These are phyloP conservation scores for Physcia stellaris DNA, from an alignment of 495 filamentous ascomycete genomes.

Conservation along the genomic window DNA sequence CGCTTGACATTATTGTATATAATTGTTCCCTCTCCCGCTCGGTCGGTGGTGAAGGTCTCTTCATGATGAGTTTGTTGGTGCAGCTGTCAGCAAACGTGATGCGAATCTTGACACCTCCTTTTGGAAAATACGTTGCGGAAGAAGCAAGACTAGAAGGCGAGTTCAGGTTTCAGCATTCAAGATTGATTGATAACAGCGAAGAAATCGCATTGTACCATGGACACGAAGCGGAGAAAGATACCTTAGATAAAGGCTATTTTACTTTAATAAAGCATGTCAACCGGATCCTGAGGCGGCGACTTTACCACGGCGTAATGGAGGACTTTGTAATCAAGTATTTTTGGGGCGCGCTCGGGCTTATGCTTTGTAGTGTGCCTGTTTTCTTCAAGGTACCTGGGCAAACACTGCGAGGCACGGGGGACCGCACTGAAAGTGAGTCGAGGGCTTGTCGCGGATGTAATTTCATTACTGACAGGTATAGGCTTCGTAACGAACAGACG, in stretches of 20 bases:
- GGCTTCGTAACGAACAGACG: conserved; percentile 87
- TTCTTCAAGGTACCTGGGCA: conserved; percentile 85
- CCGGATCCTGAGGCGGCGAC: conserved; percentile 71
- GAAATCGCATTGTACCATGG: conserved; percentile 88
- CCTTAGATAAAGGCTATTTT: conserved; percentile 94
- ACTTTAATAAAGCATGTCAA: conserved; percentile 98
- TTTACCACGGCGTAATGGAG: conserved; percentile 97
- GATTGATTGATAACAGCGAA: conserved; percentile 88
- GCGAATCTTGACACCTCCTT: conserved; percentile 91
- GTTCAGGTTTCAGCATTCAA: conserved; percentile 87
- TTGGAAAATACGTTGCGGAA: conserved; percentile 95
- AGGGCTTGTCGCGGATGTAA: neutral
- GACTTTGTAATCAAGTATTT: conserved; percentile 99
- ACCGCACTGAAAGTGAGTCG: conserved; percentile 69
- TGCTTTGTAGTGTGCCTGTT: conserved; percentile 91
- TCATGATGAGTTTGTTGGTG: conserved; percentile 87
- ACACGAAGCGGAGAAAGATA: conserved; percentile 94
- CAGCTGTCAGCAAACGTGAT: conserved; percentile 87
- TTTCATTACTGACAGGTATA: conserved; percentile 14
- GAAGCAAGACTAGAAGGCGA: conserved; percentile 91
- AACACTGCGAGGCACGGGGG: conserved; percentile 61
- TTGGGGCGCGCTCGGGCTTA: conserved; percentile 86
- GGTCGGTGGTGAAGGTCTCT: conserved; percentile 85
- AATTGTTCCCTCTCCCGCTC: conserved; percentile 84
- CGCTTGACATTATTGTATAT: conserved; percentile 91